phyloP scores from a whole-genome alignment of 2,329 filamentous ascomycete genomes.

The Arthrobotrys musiformis region DNA sequence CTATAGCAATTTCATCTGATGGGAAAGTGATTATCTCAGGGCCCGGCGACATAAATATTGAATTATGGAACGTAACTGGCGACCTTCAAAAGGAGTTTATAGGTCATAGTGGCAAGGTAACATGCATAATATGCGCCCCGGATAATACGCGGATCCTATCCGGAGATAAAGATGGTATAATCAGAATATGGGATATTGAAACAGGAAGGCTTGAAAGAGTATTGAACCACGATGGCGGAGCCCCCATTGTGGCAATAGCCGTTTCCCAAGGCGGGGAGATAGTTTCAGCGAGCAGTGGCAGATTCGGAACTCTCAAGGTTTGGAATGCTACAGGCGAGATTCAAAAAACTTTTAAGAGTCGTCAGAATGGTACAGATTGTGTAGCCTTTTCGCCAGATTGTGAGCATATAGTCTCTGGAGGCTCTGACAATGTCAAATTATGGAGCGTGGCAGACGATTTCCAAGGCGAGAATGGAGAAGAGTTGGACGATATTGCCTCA shows the following conservation, averaged over 20 bases:
- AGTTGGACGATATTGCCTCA: not conserved
- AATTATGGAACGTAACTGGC: not conserved
- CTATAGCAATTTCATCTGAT: conserved; percentile 20
- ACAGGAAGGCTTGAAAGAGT: not conserved
- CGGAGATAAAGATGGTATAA: too few species aligned
- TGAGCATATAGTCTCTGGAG: not conserved
- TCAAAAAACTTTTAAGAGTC: too few species aligned
- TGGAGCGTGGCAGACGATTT: not conserved
- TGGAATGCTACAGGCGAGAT: not conserved
- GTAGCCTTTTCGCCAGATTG: not conserved
- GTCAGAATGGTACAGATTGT: too few species aligned
- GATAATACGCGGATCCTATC: too few species aligned
- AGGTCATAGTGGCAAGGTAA: too few species aligned
- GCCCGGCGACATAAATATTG: not conserved
- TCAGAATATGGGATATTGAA: not conserved
- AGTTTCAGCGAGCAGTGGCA: too few species aligned
- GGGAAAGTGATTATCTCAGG: not conserved
- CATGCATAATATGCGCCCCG: too few species aligned
- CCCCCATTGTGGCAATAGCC: too few species aligned
- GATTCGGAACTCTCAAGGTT: not conserved
- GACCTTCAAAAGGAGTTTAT: too few species aligned
- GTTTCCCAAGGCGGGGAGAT: too few species aligned
- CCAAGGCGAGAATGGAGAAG: too few species aligned
- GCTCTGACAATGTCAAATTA: not conserved
- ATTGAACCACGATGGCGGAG: too few species aligned